Conservation (phyloP, 257 asterid genomes). For the Fraxinus cuspidata region DNA sequence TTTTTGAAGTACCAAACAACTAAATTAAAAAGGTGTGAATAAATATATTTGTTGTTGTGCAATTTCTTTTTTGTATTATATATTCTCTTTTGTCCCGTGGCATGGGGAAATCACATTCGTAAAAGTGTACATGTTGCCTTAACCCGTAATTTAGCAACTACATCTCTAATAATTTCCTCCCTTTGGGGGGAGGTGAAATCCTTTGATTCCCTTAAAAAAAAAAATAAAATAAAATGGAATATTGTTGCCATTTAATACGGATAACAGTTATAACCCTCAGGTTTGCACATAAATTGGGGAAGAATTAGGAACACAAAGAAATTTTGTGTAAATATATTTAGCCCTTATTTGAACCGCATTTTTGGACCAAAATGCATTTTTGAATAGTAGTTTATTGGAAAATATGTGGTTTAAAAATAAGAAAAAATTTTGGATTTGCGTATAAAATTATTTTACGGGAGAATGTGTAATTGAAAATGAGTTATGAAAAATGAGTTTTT, state of each 20-base stretch:
- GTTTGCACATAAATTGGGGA: not conserved
- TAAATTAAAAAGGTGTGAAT: slow-evolving; percentile 43
- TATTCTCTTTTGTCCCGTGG: slow-evolving; percentile 20
- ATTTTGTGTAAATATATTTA: not conserved
- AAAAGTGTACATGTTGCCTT: not conserved
- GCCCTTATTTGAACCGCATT: too few relatives aligned
- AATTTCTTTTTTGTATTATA: slow-evolving; percentile 1
- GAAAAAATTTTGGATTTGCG: too few relatives aligned
- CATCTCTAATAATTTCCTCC: not conserved
- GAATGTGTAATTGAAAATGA: too few relatives aligned
- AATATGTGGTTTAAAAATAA: too few relatives aligned
- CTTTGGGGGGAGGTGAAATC: too few relatives aligned
- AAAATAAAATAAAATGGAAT: too few relatives aligned
- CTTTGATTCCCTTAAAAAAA: too few relatives aligned
- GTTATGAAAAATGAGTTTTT: too few relatives aligned
- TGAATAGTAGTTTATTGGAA: too few relatives aligned
- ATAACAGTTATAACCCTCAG: not conserved
- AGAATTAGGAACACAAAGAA: not conserved
- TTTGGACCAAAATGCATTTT: too few relatives aligned
- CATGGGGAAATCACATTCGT: slow-evolving; percentile 11
- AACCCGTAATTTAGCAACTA: not conserved
- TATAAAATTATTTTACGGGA: too few relatives aligned
- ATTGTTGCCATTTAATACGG: too few relatives aligned
- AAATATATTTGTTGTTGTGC: slow-evolving; percentile 16
- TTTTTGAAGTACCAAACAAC: slow-evolving; percentile 43